These are phyloP conservation scores for Paradendryphiella salina DNA, from an alignment of 2,329 filamentous ascomycete genomes.

Conservation along the genomic window DNA sequence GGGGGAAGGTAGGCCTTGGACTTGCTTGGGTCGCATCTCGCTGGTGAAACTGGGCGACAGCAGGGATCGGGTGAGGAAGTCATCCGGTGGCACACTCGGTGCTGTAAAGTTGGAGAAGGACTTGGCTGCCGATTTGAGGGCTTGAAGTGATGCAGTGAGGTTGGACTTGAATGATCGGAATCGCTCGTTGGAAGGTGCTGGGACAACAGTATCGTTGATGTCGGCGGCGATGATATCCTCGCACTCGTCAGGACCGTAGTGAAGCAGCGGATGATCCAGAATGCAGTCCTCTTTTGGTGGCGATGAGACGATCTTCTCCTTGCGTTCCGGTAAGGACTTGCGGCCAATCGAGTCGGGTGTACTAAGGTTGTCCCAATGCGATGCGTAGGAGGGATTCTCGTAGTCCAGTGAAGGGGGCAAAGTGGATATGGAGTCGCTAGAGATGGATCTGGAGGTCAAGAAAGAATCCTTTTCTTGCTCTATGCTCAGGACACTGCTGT, in stretches of 20 bases:
- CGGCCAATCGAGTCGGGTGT: slow-evolving; percentile 41
- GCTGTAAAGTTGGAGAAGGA: slow-evolving; percentile 63
- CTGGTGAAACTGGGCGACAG: slow-evolving; percentile 62
- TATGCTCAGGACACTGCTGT: slow-evolving; percentile 50
- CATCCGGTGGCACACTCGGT: slow-evolving; percentile 58
- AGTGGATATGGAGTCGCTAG: slow-evolving; percentile 61
- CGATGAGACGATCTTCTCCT: slow-evolving; percentile 53
- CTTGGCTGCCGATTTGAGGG: slow-evolving; percentile 63
- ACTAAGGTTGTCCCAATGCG: slow-evolving; percentile 45
- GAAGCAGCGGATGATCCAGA: slow-evolving; percentile 61
- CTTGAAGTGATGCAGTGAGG: slow-evolving; percentile 64
- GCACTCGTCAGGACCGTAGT: slow-evolving; percentile 43
- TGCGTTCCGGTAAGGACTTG: slow-evolving; percentile 44
- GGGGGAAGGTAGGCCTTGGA: slow-evolving; percentile 58
- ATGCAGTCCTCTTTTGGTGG: slow-evolving; percentile 58
- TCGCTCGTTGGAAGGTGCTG: slow-evolving; percentile 34
- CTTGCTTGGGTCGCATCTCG: slow-evolving; percentile 62
- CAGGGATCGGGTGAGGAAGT: slow-evolving; percentile 63
- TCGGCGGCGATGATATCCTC: slow-evolving; percentile 40
- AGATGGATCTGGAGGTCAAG: slow-evolving; percentile 54
- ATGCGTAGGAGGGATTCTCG: slow-evolving; percentile 54
- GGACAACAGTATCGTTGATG: slow-evolving; percentile 26
- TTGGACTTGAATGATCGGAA: slow-evolving; percentile 64
- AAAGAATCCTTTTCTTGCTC: slow-evolving; percentile 48
- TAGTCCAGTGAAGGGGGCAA: slow-evolving; percentile 49